A percentile compares a stretch with the other conserved stretches of the same genome.
Conservation (phyloP, 2,329 filamentous ascomycete species). For the Botrytis cinerea region DNA sequence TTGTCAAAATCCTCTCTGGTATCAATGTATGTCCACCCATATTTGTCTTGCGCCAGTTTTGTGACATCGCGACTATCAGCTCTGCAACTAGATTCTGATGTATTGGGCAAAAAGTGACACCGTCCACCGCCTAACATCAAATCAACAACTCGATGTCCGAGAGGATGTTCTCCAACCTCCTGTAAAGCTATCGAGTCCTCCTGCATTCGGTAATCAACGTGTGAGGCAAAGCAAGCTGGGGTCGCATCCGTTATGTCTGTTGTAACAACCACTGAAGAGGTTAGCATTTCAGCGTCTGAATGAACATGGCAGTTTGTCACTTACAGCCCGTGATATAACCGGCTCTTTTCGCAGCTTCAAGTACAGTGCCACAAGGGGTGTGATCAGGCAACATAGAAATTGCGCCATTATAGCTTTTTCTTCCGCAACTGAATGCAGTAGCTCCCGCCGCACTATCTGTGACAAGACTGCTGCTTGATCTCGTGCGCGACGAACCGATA, state of each 20-base stretch:
- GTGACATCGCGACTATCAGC: conserved; percentile 76
- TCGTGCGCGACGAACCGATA: conserved; percentile 85
- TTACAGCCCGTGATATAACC: conserved; percentile 79
- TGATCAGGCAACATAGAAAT: conserved; percentile 87
- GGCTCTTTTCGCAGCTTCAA: conserved; percentile 89
- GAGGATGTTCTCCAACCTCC: conserved; percentile 82
- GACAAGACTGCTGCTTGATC: conserved; percentile 80
- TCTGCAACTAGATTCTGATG: conserved; percentile 78
- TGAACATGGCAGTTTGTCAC: background rate
- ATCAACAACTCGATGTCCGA: conserved; percentile 83
- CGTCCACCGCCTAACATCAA: conserved; percentile 90
- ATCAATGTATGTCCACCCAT: conserved; percentile 77
- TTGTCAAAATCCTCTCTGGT: conserved; percentile 74
- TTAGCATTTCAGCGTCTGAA: background rate
- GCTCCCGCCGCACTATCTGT: conserved; percentile 97
- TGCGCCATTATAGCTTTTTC: conserved; percentile 96
- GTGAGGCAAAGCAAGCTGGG: conserved; percentile 89
- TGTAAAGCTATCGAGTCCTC: conserved; percentile 92
- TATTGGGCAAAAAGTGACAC: conserved; percentile 89
- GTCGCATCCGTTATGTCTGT: conserved; percentile 95
- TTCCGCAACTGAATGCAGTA: conserved; percentile 89
- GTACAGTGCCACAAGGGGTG: conserved; percentile 83
- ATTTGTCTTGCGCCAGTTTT: conserved; percentile 68
- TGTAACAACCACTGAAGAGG: conserved; percentile 72
- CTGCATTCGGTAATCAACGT: conserved; percentile 76